These are phyloP conservation scores for Umbelopsis vinacea DNA, from an alignment of 192 early-diverging fungal genomes.

Conservation along the genomic window DNA sequence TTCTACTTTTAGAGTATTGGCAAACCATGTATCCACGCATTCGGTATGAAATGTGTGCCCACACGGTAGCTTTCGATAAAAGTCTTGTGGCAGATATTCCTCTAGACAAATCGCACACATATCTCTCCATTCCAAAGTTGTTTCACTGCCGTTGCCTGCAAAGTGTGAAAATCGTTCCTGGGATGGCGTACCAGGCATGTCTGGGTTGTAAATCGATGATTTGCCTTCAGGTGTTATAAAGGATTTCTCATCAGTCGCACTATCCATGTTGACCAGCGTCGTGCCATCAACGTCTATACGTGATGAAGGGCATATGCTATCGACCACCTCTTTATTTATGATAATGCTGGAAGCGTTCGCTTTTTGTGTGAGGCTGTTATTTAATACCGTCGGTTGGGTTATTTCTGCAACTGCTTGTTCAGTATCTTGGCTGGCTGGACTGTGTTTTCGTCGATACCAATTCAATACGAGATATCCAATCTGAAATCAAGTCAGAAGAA, in stretches of 20 bases:
- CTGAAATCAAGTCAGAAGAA: neutral
- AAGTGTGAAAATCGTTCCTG: neutral
- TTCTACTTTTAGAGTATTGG: conserved; percentile 4
- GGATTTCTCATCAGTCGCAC: neutral
- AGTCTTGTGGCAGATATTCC: conserved; percentile 4
- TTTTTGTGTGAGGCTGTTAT: neutral
- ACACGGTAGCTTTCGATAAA: conserved; percentile 6
- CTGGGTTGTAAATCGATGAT: neutral
- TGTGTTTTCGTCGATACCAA: neutral
- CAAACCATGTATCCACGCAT: conserved; percentile 9
- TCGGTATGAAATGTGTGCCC: conserved; percentile 10
- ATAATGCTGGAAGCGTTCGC: neutral
- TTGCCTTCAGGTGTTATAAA: too few species aligned
- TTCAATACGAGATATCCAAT: neutral
- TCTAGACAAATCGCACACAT: conserved; percentile 11
- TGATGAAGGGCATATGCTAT: conserved; percentile 9
- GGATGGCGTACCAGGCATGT: neutral
- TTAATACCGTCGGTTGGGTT: neutral
- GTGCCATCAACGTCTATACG: neutral
- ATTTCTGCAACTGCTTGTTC: neutral
- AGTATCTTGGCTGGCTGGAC: neutral
- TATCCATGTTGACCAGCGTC: neutral
- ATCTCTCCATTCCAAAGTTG: neutral
- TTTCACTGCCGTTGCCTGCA: neutral
- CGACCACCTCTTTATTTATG: neutral